Evolutionary conservation across 2,329 filamentous ascomycete species (phyloP).

Genomic region (Cladophialophora psammophila): DNA sequence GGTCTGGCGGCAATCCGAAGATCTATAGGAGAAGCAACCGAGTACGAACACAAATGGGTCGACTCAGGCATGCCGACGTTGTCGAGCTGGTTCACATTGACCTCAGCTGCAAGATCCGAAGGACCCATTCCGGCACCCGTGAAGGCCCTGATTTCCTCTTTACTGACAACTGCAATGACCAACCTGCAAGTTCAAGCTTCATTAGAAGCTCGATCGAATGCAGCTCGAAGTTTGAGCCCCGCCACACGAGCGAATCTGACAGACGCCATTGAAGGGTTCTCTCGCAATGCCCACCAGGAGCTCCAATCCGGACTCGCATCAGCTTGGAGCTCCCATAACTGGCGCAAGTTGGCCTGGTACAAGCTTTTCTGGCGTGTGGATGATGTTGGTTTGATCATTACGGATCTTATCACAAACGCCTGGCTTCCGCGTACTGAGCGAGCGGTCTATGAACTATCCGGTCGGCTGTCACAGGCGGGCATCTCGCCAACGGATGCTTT

Average conservation of each 20-base stretch:
- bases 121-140: slow-evolving; percentile 70
- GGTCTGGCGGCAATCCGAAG: slow-evolving; percentile 73
- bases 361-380: slow-evolving; percentile 95
- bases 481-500: slow-evolving; percentile 32
- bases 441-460: slow-evolving; percentile 81
- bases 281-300: slow-evolving; percentile 81
- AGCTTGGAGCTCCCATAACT: slow-evolving; percentile 77
- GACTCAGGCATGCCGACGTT: slow-evolving; percentile 72
- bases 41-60: slow-evolving; percentile 78
- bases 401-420: slow-evolving; percentile 75
- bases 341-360: slow-evolving; percentile 89
- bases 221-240: slow-evolving; percentile 49
- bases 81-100: slow-evolving; percentile 66
- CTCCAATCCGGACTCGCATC: slow-evolving; percentile 79
- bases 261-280: slow-evolving; percentile 71
- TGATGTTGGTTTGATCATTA: slow-evolving; percentile 83
- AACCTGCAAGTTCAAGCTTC: slow-evolving; percentile 44
- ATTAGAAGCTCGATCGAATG: slow-evolving; percentile 32
- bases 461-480: slow-evolving; percentile 73
- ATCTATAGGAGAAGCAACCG: slow-evolving; percentile 71
- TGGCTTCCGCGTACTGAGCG: slow-evolving; percentile 83
- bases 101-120: slow-evolving; percentile 45
- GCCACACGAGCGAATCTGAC: slow-evolving; percentile 60
- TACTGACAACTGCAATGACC: slow-evolving; percentile 59
- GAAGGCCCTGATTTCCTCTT: slow-evolving; percentile 69